Conservation (phyloP, 352 stramenopile species). For the Phytophthora aleatoria region DNA sequence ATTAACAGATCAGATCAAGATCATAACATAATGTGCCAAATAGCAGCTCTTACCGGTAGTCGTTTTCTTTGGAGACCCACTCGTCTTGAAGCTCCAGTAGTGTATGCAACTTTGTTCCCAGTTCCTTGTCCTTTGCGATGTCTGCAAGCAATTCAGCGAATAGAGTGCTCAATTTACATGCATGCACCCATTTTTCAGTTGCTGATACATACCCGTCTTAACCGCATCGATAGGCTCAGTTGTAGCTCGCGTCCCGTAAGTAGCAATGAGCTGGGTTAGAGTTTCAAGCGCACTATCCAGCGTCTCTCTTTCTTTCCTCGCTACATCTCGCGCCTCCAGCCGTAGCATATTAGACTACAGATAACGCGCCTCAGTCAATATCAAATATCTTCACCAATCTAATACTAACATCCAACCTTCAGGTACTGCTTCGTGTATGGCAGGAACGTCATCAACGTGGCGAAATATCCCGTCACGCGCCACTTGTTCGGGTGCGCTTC, state of each 20-base stretch:
- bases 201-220: constrained; percentile 53
- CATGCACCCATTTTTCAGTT: not conserved
- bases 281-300: constrained; percentile 53
- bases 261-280: constrained; percentile 37
- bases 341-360: constrained; percentile 84
- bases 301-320: constrained; percentile 57
- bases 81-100: constrained; percentile 68
- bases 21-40: too few species aligned
- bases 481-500: constrained; percentile 88
- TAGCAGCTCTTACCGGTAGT: constrained; percentile 58
- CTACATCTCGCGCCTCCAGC: constrained; percentile 76
- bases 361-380: constrained; percentile 8
- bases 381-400: not conserved
- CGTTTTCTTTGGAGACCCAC: constrained; percentile 87
- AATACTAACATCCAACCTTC: constrained; percentile 45
- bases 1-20: too few species aligned
- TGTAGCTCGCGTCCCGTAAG: constrained; percentile 41
- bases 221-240: constrained; percentile 48
- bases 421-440: constrained; percentile 90
- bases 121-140: constrained; percentile 57
- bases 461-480: constrained; percentile 90
- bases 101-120: constrained; percentile 56
- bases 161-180: constrained; percentile 1
- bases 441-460: constrained; percentile 87
- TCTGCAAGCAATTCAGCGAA: constrained; percentile 28